Evolutionary conservation across 1,284 basidiomycete species (phyloP).

Genomic region (Heterobasidion occidentale): DNA sequence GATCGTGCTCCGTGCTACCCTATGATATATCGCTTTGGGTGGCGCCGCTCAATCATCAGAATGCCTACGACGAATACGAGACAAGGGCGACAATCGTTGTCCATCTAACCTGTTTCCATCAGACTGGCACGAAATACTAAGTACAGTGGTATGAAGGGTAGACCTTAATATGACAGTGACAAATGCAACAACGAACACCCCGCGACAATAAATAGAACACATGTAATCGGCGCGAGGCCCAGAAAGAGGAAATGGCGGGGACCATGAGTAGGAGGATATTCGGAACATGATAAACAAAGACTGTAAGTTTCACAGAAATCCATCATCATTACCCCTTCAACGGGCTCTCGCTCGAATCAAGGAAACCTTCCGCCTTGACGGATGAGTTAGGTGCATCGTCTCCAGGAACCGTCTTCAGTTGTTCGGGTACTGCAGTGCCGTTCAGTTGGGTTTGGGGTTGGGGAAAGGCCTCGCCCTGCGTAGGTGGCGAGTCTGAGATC

Average conservation of each 20-base stretch:
- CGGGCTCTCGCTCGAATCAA: constrained; percentile 67
- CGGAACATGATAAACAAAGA: neutral
- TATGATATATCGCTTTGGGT: constrained; percentile 14
- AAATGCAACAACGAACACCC: constrained; percentile 11
- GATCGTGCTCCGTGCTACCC: constrained; percentile 48
- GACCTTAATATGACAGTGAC: constrained; percentile 3
- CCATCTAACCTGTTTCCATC: constrained; percentile 1
- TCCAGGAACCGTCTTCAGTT: constrained; percentile 45
- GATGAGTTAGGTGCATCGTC: constrained; percentile 53
- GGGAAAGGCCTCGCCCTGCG: constrained; percentile 37
- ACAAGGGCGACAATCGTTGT: neutral
- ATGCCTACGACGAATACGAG: neutral
- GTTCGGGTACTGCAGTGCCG: constrained; percentile 31
- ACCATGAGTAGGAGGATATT: neutral
- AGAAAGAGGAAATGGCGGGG: constrained; percentile 8
- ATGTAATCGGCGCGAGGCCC: constrained; percentile 1
- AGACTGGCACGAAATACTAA: constrained; percentile 6
- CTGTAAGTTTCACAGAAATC: neutral
- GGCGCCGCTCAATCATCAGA: too few species aligned
- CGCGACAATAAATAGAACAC: constrained; percentile 9
- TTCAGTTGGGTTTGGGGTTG: constrained; percentile 33
- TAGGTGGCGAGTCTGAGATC: constrained; percentile 16
- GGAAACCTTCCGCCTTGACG: constrained; percentile 61
- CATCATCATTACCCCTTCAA: constrained; percentile 35
- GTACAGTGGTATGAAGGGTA: constrained; percentile 14